Percentiles rank a stretch among this genome's conserved stretches.
These are phyloP conservation scores for Wolfiporia cocos DNA, from an alignment of 1,284 basidiomycete genomes.

Conservation along the genomic window DNA sequence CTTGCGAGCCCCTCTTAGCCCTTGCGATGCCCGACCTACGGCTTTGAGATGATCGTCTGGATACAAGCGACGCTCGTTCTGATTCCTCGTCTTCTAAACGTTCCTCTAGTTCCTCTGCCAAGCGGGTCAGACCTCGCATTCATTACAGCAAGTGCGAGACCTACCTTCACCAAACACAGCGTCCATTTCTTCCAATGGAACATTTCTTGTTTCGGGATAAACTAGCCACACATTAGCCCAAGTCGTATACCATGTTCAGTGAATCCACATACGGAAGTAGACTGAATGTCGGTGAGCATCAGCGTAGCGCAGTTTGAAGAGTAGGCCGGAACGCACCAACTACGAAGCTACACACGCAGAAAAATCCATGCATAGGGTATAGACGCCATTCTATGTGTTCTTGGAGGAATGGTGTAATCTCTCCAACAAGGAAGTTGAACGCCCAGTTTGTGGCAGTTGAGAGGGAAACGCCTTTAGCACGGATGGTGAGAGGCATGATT, in stretches of 20 bases:
- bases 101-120: slow-evolving; percentile 52
- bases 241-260: too few relatives aligned
- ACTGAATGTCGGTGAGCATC: slow-evolving; percentile 32
- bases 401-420: slow-evolving; percentile 85
- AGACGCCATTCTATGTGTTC: slow-evolving; percentile 89
- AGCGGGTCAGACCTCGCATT: slow-evolving; percentile 12
- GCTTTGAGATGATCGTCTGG: slow-evolving; percentile 31
- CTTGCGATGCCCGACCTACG: slow-evolving; percentile 28
- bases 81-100: slow-evolving; percentile 64
- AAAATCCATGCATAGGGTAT: slow-evolving; percentile 96
- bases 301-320: neutral
- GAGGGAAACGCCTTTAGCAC: slow-evolving; percentile 92
- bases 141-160: slow-evolving; percentile 3
- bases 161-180: slow-evolving; percentile 73
- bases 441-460: slow-evolving; percentile 86
- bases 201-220: slow-evolving; percentile 79
- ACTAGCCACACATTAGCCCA: slow-evolving; percentile 36
- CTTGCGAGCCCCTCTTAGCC: slow-evolving; percentile 13
- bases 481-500: slow-evolving; percentile 88
- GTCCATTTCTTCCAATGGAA: slow-evolving; percentile 81
- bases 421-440: slow-evolving; percentile 89
- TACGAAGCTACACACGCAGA: slow-evolving; percentile 85
- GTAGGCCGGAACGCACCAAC: slow-evolving; percentile 56
- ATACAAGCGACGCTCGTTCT: slow-evolving; percentile 56
- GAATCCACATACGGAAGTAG: slow-evolving; percentile 57